phyloP scores from a whole-genome alignment of 2,329 filamentous ascomycete genomes.

The Canariomyces notabilis region DNA sequence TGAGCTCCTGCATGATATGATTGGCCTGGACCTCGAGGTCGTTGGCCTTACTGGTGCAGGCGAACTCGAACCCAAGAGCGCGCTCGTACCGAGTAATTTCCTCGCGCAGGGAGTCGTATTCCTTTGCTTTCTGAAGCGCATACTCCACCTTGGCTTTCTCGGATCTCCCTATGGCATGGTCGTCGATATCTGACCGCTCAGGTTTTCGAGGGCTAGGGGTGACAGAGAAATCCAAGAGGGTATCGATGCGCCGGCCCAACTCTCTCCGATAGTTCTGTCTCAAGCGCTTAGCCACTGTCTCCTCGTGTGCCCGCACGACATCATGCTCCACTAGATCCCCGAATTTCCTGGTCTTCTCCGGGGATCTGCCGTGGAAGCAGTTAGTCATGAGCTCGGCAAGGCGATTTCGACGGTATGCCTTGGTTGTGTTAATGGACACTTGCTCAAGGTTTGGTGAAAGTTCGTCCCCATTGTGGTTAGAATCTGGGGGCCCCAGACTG shows the following conservation, averaged over 20 bases:
- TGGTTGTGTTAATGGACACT: slow-evolving; percentile 18
- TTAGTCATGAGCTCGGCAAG: slow-evolving; percentile 14
- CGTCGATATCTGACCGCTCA: not conserved
- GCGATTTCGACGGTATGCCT: slow-evolving; percentile 12
- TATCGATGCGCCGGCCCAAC: too few relatives aligned
- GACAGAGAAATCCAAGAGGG: not conserved
- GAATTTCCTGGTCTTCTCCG: not conserved
- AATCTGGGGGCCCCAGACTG: slow-evolving; percentile 6
- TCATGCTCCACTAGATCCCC: slow-evolving; percentile 4
- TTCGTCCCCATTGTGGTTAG: slow-evolving; percentile 14
- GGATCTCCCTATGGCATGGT: not conserved
- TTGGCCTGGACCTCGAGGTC: slow-evolving; percentile 33
- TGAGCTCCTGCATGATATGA: slow-evolving; percentile 36
- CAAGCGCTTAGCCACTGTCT: not conserved
- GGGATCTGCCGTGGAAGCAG: slow-evolving; percentile 12
- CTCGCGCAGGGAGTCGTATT: slow-evolving; percentile 11
- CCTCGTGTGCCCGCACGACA: slow-evolving; percentile 1
- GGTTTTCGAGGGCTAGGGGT: not conserved
- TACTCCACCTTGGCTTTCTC: slow-evolving; percentile 1
- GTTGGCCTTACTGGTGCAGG: slow-evolving; percentile 15
- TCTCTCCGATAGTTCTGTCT: too few relatives aligned
- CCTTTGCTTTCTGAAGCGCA: not conserved
- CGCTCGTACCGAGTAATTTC: slow-evolving; percentile 5
- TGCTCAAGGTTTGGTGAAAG: slow-evolving; percentile 15
- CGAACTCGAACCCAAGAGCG: slow-evolving; percentile 17